phyloP scores from a whole-genome alignment of 129 eudicot species.

The Daucus carota region DH1_v3.0 NC_030386.2:29860001-29860500 shows the following conservation, averaged over 20 bases:
- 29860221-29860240: background rate
- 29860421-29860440: conserved; percentile 5
- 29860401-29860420: conserved; percentile 6
- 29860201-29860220: background rate
- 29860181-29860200: background rate
- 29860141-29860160: background rate
- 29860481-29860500: background rate
- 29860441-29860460: background rate
- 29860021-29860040: conserved; percentile 10
- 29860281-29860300: background rate
- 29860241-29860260: background rate
- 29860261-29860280: background rate
- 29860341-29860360: background rate
- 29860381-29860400: background rate
- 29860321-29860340: background rate
- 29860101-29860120: background rate
- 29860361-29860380: background rate
- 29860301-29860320: background rate
- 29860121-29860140: conserved; percentile 8
- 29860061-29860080: conserved; percentile 19
- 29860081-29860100: conserved; percentile 7
- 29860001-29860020: conserved; percentile 15
- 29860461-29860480: background rate
- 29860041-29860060: conserved; percentile 12
- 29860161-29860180: background rate